Percentiles rank a stretch among this genome's conserved stretches.
phyloP scores from a whole-genome alignment of 306 rosid genomes.

The Psophocarpus tetragonolobus region DNA sequence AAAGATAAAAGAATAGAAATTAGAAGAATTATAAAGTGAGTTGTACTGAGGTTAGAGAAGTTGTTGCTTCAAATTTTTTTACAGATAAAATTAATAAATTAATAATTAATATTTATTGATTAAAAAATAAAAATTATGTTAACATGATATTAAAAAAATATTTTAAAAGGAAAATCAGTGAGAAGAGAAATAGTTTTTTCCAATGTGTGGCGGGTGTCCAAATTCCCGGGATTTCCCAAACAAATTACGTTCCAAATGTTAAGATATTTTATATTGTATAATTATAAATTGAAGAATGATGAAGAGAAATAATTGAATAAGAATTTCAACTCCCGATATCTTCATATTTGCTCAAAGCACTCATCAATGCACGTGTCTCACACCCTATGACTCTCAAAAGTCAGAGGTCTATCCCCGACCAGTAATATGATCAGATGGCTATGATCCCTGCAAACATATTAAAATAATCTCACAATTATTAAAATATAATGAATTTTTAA shows the following conservation, averaged over 20 bases:
- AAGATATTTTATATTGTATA: neutral
- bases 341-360: constrained; percentile 2
- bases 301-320: neutral
- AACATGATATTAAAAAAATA: neutral
- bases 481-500: neutral
- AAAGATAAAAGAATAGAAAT: too few species aligned
- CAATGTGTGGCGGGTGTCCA: neutral
- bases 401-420: constrained; percentile 46
- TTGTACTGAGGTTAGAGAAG: too few species aligned
- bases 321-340: neutral
- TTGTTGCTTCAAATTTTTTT: too few species aligned
- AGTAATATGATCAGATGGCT: constrained; percentile 43
- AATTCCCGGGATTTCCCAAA: neutral
- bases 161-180: neutral
- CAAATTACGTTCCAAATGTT: neutral
- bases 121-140: neutral
- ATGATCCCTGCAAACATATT: constrained; percentile 8
- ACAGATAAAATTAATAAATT: too few species aligned
- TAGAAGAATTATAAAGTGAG: too few species aligned
- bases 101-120: neutral
- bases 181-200: neutral
- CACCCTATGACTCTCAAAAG: constrained; percentile 27
- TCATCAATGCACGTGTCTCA: constrained; percentile 19
- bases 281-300: neutral
- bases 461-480: neutral